Evolutionary conservation across 441 rosid species (phyloP), one percentile per base, ranked within the genome.

Genomic region (Populus hybrid): DNA sequence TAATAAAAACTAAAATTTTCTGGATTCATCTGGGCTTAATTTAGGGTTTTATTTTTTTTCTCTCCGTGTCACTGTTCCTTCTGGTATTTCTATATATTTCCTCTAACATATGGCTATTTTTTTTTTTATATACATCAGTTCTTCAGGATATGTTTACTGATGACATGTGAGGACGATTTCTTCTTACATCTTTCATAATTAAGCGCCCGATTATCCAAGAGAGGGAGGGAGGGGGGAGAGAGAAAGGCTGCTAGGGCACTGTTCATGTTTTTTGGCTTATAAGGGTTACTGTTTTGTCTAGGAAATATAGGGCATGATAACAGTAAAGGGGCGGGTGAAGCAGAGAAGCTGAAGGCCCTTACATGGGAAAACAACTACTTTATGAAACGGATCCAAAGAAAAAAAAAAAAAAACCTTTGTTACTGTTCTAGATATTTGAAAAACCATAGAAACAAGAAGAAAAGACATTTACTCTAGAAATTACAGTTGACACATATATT

Each of bases 361-460:
- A 69, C 76, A 78, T 79, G 79, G 72, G 72, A 78, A 75, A 81
- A 77, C 67, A 38, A 36, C 63, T 65, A 21, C 67, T 67, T 78
- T 81, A 73, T 76, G 74, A 78, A 81, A 78, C 65, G 79, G 82
- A 81, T 84, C 82, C 81, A 79, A 73, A 73, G 83, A 73, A 26
- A 38, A 11, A 42, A 5, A 16, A 50, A 50, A 50, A 1, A 1
- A 30, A 30, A 3, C 4, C 84, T 73, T 75, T 42, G 66, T 71
- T 36, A 73, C 86, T 73, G 73, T 73, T 54, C 6, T 68, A 20
- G 73, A 73, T 78, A 42, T 59, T 70, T 36, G 64, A 54, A 18
- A 46, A 28, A 36, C 57, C 36, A 73, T 21, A 35, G 32, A 50
- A 73, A 78, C 61, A 72, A 72, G 68, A 73, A 3, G 12, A 70